A percentile compares a stretch with the other conserved stretches of the same genome.
phyloP scores from a whole-genome alignment of 2,329 filamentous ascomycete species.

The Neonectria faginata region DNA sequence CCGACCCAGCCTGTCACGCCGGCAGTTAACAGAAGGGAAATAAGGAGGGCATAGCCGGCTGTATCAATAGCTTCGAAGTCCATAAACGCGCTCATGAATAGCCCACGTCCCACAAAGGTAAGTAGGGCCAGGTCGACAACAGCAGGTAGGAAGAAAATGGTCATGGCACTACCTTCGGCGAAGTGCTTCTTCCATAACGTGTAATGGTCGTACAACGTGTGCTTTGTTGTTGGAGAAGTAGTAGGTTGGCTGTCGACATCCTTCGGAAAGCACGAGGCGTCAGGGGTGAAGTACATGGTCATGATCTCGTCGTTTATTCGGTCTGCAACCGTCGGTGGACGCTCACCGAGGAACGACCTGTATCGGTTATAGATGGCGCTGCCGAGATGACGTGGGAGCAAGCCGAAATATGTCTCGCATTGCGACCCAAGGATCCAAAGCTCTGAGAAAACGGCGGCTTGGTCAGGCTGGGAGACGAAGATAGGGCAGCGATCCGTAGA shows the following conservation, averaged over 20 bases:
- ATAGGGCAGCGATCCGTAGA: slow-evolving; percentile 36
- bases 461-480: slow-evolving; percentile 36
- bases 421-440: slow-evolving; percentile 38
- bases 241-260: neutral
- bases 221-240: neutral
- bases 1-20: slow-evolving; percentile 38
- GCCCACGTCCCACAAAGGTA: slow-evolving; percentile 33
- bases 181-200: slow-evolving; percentile 33
- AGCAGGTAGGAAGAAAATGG: slow-evolving; percentile 34
- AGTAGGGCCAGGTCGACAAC: slow-evolving; percentile 34
- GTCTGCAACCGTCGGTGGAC: slow-evolving; percentile 27
- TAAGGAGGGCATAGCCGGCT: slow-evolving; percentile 33
- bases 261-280: slow-evolving; percentile 7
- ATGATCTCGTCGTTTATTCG: slow-evolving; percentile 35
- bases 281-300: slow-evolving; percentile 37
- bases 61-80: slow-evolving; percentile 21
- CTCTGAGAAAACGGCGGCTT: slow-evolving; percentile 37
- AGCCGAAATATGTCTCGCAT: slow-evolving; percentile 35
- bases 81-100: slow-evolving; percentile 38
- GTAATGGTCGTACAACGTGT: slow-evolving; percentile 23
- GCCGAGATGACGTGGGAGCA: slow-evolving; percentile 33
- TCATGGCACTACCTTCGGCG: slow-evolving; percentile 32
- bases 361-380: slow-evolving; percentile 28
- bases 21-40: slow-evolving; percentile 30
- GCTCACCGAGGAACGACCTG: slow-evolving; percentile 15